Base-by-base conservation (phyloP, 2,329 filamentous ascomycete genomes). In the Trichoderma breve region DNA sequence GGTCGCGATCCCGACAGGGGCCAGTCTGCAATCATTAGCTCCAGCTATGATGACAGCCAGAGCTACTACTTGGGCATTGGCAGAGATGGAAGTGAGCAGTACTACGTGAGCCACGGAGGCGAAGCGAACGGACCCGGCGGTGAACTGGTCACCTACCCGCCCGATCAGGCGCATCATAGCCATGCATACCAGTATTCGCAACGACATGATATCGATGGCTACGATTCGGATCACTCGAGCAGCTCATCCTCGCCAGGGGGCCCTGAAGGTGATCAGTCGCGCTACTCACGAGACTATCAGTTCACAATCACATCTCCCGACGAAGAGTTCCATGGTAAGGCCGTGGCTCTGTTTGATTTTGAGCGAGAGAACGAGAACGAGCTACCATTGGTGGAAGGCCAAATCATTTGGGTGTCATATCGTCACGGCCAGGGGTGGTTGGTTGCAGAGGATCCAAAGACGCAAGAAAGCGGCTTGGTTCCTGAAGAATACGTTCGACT, bases 261-360 rank as follows among this genome's bases (percentile, higher is more conserved):
- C 73, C 85, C 83, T 71, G 84, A 87, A 72, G 88, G 89, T 76
- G 91, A 94, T 78, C 88, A 93, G 79, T 93, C 91, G 70, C 89
- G 94, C 77, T 97, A 95, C 81, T 97, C 94, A 60, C 90, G 93
- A 75, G 93, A 97, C 81, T 98, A 97, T 80, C 93, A 97, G 77
- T 97, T 98, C 80, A 97, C 94, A 21, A 97, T 97, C 76, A 95
- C 93, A 18, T 97, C 93, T 15, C 94, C 95, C 6, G 96, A 98
- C 80, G 95, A 98, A 82, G 94, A 98, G 81, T 98, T 98, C 89
- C 95, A 98, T 79, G 96, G 96, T 63, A 97, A 97, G 80, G 95
- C 94, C 12, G 93, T 99, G 32, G 96, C 96, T 7, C 86, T 99
- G 26, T 99, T 97, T 80, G 95, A 98, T 80, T 99, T 99, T 82